phyloP scores from a whole-genome alignment of 768 basidiomycete species.

The Rhodotorula sphaerocarpa region DNA sequence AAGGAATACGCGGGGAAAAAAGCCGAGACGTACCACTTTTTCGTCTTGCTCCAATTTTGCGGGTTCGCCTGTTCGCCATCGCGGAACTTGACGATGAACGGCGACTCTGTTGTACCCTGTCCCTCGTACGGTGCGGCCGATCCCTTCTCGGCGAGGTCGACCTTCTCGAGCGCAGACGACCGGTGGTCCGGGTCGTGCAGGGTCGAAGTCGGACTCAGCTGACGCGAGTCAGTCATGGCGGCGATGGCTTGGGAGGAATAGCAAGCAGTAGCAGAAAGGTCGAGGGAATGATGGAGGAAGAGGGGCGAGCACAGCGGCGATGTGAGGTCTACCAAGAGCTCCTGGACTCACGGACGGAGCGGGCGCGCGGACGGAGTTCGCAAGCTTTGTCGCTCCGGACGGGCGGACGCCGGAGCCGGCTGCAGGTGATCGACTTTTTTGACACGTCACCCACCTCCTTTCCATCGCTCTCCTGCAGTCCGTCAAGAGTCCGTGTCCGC shows the following conservation, averaged over 20 bases:
- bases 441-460: too few relatives aligned
- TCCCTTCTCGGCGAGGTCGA: background rate
- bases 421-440: too few relatives aligned
- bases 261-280: background rate
- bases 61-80: constrained; percentile 54
- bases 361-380: too few relatives aligned
- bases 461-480: too few relatives aligned
- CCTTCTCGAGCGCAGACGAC: background rate
- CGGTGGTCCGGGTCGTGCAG: background rate
- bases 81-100: constrained; percentile 51
- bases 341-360: too few relatives aligned
- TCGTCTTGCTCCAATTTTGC: constrained; percentile 50
- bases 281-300: too few relatives aligned
- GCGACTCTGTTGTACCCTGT: constrained; percentile 21
- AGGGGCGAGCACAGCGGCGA: too few relatives aligned
- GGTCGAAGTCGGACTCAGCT: background rate
- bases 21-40: constrained; percentile 34
- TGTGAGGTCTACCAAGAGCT: too few relatives aligned
- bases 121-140: constrained; percentile 6
- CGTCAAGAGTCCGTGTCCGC: too few relatives aligned
- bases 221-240: background rate
- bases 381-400: too few relatives aligned
- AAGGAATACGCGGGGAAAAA: too few relatives aligned
- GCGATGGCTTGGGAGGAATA: background rate
- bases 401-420: too few relatives aligned